These are phyloP conservation scores for Zygoascus ofunaensis DNA, from an alignment of 805 yeast species.

Conservation along the genomic window DNA sequence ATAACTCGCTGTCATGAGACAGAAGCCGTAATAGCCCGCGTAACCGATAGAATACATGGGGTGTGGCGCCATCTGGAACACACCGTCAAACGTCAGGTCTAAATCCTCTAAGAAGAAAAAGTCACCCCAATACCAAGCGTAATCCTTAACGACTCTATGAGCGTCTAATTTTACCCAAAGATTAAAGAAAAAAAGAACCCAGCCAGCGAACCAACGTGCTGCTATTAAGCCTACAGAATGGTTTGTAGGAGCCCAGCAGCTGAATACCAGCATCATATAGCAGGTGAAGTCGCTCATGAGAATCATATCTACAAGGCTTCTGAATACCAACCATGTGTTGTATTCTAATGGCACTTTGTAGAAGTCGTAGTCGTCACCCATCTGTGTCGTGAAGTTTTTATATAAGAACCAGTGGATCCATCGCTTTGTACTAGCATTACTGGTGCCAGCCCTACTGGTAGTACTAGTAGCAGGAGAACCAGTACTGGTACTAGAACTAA, in stretches of 20 bases:
- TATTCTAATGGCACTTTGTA: slow-evolving; percentile 55
- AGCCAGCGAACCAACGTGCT: slow-evolving; percentile 51
- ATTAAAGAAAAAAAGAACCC: slow-evolving; percentile 55
- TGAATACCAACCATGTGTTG: slow-evolving; percentile 73
- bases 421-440: no score
- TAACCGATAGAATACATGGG: slow-evolving; percentile 91
- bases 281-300: slow-evolving; percentile 78
- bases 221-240: slow-evolving; percentile 39
- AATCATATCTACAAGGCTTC: slow-evolving; percentile 72
- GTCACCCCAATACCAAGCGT: slow-evolving; percentile 95
- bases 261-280: slow-evolving; percentile 53
- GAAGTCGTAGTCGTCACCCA: slow-evolving; percentile 31
- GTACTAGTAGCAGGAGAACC: no score
- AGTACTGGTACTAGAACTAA: no score
- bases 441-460: no score
- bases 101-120: slow-evolving; percentile 69
- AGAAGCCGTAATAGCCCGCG: slow-evolving; percentile 78
- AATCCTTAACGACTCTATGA: slow-evolving; percentile 79
- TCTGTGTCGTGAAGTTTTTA: slow-evolving; percentile 39
- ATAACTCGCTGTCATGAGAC: slow-evolving; percentile 66
- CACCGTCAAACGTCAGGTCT: slow-evolving; percentile 76
- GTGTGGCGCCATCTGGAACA: slow-evolving; percentile 82
- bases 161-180: slow-evolving; percentile 83
- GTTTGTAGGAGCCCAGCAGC: slow-evolving; percentile 32
- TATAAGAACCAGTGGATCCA: slow-evolving; percentile 37